phyloP scores from a whole-genome alignment of 73 alveolate genomes.

The Symbiodinium natans region DNA sequence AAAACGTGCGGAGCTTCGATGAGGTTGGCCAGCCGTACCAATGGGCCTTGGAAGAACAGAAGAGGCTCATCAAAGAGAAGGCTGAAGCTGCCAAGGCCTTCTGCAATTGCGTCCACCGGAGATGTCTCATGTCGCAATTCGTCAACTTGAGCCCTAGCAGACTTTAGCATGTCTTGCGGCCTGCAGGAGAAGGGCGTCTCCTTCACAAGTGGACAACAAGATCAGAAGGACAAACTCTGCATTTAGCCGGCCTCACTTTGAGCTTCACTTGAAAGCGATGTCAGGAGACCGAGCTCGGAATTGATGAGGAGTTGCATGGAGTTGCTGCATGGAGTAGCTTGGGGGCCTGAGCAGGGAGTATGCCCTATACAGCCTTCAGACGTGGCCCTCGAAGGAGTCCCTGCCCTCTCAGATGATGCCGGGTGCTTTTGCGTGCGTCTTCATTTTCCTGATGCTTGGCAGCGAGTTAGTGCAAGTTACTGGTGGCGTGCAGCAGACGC shows the following conservation, averaged over 20 bases:
- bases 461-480: background rate
- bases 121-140: background rate
- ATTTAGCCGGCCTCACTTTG: background rate
- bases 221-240: conserved; percentile 22
- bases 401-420: conserved; percentile 87
- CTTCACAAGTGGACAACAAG: conserved; percentile 89
- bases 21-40: conserved; percentile 84
- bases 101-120: background rate
- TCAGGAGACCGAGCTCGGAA: conserved; percentile 72
- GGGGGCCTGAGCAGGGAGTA: background rate
- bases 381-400: conserved; percentile 17
- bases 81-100: conserved; percentile 81
- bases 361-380: background rate
- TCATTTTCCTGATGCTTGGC: conserved; percentile 47
- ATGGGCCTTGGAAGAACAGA: conserved; percentile 91
- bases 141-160: too few relatives aligned
- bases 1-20: too few relatives aligned
- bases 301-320: conserved; percentile 38
- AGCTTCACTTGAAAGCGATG: background rate
- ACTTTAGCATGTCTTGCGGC: background rate
- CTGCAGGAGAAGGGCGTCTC: conserved; percentile 81
- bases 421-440: conserved; percentile 64
- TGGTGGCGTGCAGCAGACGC: background rate
- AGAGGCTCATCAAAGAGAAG: conserved; percentile 87
- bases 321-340: background rate